Evolutionary conservation across 2,329 filamentous ascomycete genomes (phyloP), one percentile per base, ranked within the genome.

Genomic region (Neopestalotiopsis sp.): DNA sequence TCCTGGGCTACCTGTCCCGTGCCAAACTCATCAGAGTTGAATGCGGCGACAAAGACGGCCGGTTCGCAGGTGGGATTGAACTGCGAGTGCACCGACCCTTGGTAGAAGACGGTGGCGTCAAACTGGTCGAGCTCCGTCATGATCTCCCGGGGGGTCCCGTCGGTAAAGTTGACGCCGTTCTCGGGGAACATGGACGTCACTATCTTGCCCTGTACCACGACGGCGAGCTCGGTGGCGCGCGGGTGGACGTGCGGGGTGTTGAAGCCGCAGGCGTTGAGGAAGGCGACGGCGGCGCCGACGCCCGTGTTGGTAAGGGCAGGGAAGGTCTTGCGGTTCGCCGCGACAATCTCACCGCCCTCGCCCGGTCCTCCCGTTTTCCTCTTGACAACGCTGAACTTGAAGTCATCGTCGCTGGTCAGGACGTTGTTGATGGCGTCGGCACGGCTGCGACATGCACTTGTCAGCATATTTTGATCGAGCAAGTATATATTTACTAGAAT

Each of bases 241-340:
- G 85, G 85, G 77, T 88, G 86, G 3, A 85, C 81, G 79, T 89
- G 87, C 20, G 86, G 85, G 7, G 84, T 88, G 81, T 87, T 88
- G 78, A 89, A 85, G 69, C 84, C 86, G 73, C 86, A 89, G 45
- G 82, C 79, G 42, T 81, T 80, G 49, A 89, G 77, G 73, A 84
- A 84, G 56, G 85, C 86, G 7, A 89, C 77, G 2, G 85, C 84
- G 80, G 87, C 86, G 68, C 82, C 82, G 45, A 84, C 78, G 24
- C 83, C 83, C 4, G 85, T 86, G 62, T 84, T 83, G 24, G 87
- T 84, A 24, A 89, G 83, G 32, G 86, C 85, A 3, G 88, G 87
- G 78, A 89, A 89, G 45, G 83, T 84, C 78, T 85, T 84, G 74
- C 86, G 83, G 79, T 88, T 87, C 59, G 87, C 85, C 24, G 82